Evolutionary conservation across 306 rosid species (phyloP), one percentile per base, ranked within the genome.

Genomic region (Chamaecrista fasciculata): DNA sequence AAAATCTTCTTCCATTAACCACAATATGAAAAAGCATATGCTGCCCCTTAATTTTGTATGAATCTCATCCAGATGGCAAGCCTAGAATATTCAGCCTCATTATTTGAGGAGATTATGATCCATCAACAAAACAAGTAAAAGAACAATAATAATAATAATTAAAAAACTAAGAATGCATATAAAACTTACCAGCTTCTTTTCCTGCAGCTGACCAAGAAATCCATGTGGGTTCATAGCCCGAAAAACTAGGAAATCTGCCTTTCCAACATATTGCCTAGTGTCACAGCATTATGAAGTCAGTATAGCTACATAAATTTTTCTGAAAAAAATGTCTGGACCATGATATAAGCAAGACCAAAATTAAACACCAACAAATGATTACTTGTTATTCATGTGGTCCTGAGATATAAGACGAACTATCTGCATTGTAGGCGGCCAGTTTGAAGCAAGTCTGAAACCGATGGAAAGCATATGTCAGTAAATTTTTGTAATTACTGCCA

Each of bases 321-420:
- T n/a, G n/a, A n/a, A 7, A 71, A 40, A 59, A 55, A 67, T 20
- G 51, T 48, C 47, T 19, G 43, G 66, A 78, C 31, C 47, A 67
- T 72, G 14, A 72, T 6, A 29, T 28, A 47, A 25, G 55, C n/a
- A 43, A 46, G 58, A 67, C 25, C 56, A 26, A 69, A 76, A 12
- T 34, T 67, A 29, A 75, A 69, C 73, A 67, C 8, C 40, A 77
- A 76, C 42, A 52, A 47, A 29, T 34, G 75, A 24, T 59, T 81
- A 94, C 99, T 89, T 87, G 84, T 94, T 88, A 80, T 91, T 91
- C 99, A 94, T 91, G 88, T 94, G 96, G 78, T 91, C 97, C 67
- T 91, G 95, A 68, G 99, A 94, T 82, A 94, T 89, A 56, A 94
- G 97, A 79, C 92, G 90, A 65, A 85, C 96, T 36, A 94, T 94